phyloP scores from a whole-genome alignment of 2,329 filamentous ascomycete genomes.

The Alternaria rosae region DNA sequence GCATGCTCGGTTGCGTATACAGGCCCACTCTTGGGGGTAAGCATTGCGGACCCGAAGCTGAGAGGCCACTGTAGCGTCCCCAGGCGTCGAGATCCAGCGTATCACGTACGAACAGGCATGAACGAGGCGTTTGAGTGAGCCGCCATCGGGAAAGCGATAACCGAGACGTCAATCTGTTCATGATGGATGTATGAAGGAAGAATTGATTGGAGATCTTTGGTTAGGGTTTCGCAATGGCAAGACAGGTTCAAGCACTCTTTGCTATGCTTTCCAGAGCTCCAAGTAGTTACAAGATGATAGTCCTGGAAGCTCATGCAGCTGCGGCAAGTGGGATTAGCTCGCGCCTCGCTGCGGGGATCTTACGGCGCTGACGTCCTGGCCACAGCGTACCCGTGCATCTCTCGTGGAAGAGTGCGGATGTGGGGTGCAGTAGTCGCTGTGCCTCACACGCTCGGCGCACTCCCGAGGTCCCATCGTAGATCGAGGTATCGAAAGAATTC shows the following conservation, averaged over 20 bases:
- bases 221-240: neutral
- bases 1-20: conserved; percentile 19
- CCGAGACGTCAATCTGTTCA: neutral
- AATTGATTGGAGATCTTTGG: neutral
- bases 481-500: neutral
- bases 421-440: conserved; percentile 42
- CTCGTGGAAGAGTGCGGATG: conserved; percentile 38
- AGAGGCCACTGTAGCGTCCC: conserved; percentile 1
- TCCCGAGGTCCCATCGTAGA: neutral
- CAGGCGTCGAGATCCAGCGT: conserved; percentile 15
- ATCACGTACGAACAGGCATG: conserved; percentile 3
- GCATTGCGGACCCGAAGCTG: conserved; percentile 37
- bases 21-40: conserved; percentile 25
- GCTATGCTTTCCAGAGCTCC: conserved; percentile 18
- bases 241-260: conserved; percentile 9
- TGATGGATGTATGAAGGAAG: neutral
- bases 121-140: neutral
- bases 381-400: conserved; percentile 1
- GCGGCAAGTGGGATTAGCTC: conserved; percentile 20
- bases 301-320: conserved; percentile 8
- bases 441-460: neutral
- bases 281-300: conserved; percentile 13
- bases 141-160: neutral
- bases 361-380: conserved; percentile 27
- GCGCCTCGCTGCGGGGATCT: conserved; percentile 25